phyloP scores from a whole-genome alignment of 345 rosid species.

The Syzygium aqueum region DNA sequence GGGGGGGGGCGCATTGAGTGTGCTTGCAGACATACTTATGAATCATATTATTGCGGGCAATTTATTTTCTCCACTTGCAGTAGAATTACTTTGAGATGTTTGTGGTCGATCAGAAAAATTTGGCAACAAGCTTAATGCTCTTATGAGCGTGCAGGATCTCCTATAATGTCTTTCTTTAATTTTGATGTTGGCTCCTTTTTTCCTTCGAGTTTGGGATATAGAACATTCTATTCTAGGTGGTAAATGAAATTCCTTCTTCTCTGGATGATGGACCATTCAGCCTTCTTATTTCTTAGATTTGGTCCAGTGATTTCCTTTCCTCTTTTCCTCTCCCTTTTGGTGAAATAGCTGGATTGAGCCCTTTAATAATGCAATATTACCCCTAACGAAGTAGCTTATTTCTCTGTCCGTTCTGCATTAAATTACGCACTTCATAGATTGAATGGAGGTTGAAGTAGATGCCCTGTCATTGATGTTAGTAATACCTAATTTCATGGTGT shows the following conservation, averaged over 20 bases:
- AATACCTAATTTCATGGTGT: neutral
- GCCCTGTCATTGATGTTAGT: neutral
- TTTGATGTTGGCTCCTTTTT: neutral
- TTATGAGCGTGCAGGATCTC: neutral
- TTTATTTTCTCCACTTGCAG: neutral
- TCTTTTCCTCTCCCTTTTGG: neutral
- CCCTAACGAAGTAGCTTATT: neutral
- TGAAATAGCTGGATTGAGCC: neutral
- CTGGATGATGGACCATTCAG: neutral
- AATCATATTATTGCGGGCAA: neutral
- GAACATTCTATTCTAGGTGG: neutral
- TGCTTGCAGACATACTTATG: neutral
- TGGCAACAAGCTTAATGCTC: neutral
- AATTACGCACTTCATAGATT: neutral
- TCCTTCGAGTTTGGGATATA: neutral
- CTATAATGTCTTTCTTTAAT: neutral
- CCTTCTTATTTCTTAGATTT: neutral
- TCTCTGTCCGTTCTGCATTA: neutral
- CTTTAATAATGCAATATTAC: neutral
- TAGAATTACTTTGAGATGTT: neutral
- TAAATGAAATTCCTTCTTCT: neutral
- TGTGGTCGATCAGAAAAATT: neutral
- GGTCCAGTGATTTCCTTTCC: neutral
- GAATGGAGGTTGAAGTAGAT: neutral
- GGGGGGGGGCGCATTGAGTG: neutral